A percentile compares a stretch with the other conserved stretches of the same genome.
Conservation (phyloP, 169 alveolate species). For the Hammondia hammondi region DNA sequence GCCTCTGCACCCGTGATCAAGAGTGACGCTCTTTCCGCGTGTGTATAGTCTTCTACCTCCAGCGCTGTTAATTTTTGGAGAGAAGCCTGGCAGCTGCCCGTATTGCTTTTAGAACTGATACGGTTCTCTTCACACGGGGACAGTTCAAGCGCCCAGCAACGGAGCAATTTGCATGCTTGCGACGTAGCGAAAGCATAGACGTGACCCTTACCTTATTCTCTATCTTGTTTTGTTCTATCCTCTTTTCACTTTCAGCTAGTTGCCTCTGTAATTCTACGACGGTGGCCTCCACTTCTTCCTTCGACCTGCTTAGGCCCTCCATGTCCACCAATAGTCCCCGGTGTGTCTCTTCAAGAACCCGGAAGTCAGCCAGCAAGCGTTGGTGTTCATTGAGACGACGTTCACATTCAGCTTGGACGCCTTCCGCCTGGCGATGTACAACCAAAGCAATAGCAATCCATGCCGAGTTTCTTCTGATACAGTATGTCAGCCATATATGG, state of each 20-base stretch:
- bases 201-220: background rate
- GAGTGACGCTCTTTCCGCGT: too few species aligned
- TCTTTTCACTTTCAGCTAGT: background rate
- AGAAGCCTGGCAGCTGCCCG: too few species aligned
- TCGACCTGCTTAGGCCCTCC: background rate
- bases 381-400: background rate
- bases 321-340: background rate
- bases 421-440: constrained; percentile 6
- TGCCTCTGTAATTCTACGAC: background rate
- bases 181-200: too few species aligned
- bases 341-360: constrained; percentile 23
- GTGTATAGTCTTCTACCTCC: too few species aligned
- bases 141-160: too few species aligned
- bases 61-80: too few species aligned
- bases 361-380: constrained; percentile 1
- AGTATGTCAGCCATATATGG: too few species aligned
- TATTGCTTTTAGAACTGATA: too few species aligned
- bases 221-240: background rate
- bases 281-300: background rate
- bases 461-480: too few species aligned
- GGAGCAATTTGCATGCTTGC: too few species aligned
- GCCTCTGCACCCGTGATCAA: too few species aligned
- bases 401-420: constrained; percentile 44
- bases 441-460: background rate
- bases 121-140: too few species aligned